Base-by-base conservation (phyloP, 2,329 filamentous ascomycete species). In the Tolypocladium paradoxum region DNA sequence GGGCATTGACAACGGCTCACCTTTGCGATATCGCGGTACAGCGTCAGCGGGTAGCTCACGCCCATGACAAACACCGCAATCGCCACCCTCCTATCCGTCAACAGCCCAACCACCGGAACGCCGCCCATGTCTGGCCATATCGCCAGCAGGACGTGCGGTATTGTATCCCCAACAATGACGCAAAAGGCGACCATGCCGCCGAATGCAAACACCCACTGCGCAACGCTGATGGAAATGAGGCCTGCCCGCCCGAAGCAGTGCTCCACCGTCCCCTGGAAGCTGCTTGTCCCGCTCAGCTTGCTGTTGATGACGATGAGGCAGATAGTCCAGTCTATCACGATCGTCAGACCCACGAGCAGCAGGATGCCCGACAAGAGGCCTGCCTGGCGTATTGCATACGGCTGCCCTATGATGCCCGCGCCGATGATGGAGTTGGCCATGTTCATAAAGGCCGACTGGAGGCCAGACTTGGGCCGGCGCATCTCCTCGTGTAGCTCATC, bases 361-460 rank as follows among this genome's bases (percentile, higher is more conserved):
- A 90, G 63, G 6, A 92, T 76, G 31, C 93, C 93, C 37, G 88
- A 85, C 18, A 88, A 68, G 61, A 99, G 79, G 7, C 93, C 93
- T 8, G 93, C 93, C 73, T 97, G 91, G 54, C 83, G 83, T 65
- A 99, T 86, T n/a, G 93, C 93, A 71, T 97, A 99, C 14, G 93
- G 91, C 71, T 99, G 93, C 4, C 88, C 83, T 63, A 86, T 85
- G 68, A 86, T 86, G 51, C 83, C 83, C 2, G 83, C 84, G 38
- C 83, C 84, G 60, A 99, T 96, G 68, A 99, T 99, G 62, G 88
- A 95, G 74, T 99, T 99, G 57, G 93, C 92, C 93, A 99, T 99
- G 72, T 99, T 99, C 90, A 97, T 96, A 61, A 99, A 97, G 3
- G 93, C 92, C 66, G 87, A 89, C 57, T 81, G 78, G 72, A 97